Base-by-base conservation (phyloP, 2,329 filamentous ascomycete species). In the Pseudogymnoascus sp. region DNA sequence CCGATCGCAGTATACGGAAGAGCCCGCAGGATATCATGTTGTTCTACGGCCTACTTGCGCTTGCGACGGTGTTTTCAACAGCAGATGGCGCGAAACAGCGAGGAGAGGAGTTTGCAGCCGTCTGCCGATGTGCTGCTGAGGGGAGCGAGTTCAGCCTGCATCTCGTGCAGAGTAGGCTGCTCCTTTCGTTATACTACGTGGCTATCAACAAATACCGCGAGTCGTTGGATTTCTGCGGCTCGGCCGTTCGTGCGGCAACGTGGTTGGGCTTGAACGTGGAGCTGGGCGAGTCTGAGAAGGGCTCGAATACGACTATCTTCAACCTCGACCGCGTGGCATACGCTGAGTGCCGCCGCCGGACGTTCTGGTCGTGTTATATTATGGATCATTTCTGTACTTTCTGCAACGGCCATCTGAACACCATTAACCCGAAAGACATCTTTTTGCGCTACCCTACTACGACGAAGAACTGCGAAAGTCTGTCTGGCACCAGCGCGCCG, bases 331-430 rank as follows among this genome's bases (percentile, higher is more conserved):
- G 78, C 64, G 74, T 75, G 60, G 83, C 82, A 31, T 82, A 86
- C 68, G 80, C 82, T 23, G 89, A 92, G 74, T 87, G 86, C 68
- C 81, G 85, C 65, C 81, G 88, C 67, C 80, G 89, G 63, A 90
- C 87, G 0, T 87, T 90, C 70, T 92, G 88, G 88, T 83, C 85
- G 29, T 81, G 85, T 61, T 89, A 87, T 68, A 76, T 90, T 68
- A 81, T 89, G 73, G 89, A 91, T 74, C 82, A 86, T 59, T 83
- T 87, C 65, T 85, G 83, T 59, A 82, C 82, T 12, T 80, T 85
- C 65, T 85, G 81, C 62, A 80, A 81, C 1, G 77, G 79, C 2
- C 79, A 80, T 1, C 74, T 79, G 5, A 83, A 79, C 59, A 80
- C 83, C 66, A 80, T 90, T 65, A 82, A 84, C 59, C 77, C 83